These are phyloP conservation scores for Ascochyta viciae-villosae DNA, from an alignment of 2,329 filamentous ascomycete genomes.

Conservation along the genomic window DNA sequence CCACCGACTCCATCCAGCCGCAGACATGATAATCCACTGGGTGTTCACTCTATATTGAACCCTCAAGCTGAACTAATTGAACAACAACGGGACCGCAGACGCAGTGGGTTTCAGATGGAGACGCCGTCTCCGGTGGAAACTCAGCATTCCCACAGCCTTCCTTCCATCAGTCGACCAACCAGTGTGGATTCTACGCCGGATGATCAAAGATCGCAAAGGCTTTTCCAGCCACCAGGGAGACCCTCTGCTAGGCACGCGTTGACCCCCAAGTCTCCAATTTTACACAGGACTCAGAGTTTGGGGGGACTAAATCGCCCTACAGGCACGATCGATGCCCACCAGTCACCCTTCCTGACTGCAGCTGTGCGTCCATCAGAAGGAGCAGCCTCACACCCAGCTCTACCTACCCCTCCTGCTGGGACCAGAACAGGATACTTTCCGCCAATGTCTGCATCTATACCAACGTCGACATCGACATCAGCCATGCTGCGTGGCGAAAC, in stretches of 20 bases:
- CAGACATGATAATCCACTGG: slow-evolving; percentile 46
- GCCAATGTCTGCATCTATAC: slow-evolving; percentile 41
- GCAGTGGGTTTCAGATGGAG: slow-evolving; percentile 55
- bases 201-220: slow-evolving; percentile 31
- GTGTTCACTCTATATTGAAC: slow-evolving; percentile 57
- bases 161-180: slow-evolving; percentile 45
- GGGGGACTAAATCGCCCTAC: slow-evolving; percentile 53
- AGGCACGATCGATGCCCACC: slow-evolving; percentile 58
- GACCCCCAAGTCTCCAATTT: slow-evolving; percentile 63
- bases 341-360: slow-evolving; percentile 56
- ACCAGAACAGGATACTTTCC: slow-evolving; percentile 45
- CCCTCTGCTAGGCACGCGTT: slow-evolving; percentile 58
- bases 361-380: slow-evolving; percentile 53
- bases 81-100: slow-evolving; percentile 43
- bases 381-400: slow-evolving; percentile 53
- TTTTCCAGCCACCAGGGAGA: slow-evolving; percentile 35
- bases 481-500: slow-evolving; percentile 33
- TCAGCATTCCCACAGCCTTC: slow-evolving; percentile 43
- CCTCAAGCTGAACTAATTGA: slow-evolving; percentile 48
- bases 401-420: slow-evolving; percentile 56
- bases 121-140: slow-evolving; percentile 49
- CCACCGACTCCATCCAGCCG: slow-evolving; percentile 43
- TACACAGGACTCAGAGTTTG: slow-evolving; percentile 60
- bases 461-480: slow-evolving; percentile 36
- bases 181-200: slow-evolving; percentile 44